phyloP scores from a whole-genome alignment of 257 asterid species.

The Solanum rostratum region DNA sequence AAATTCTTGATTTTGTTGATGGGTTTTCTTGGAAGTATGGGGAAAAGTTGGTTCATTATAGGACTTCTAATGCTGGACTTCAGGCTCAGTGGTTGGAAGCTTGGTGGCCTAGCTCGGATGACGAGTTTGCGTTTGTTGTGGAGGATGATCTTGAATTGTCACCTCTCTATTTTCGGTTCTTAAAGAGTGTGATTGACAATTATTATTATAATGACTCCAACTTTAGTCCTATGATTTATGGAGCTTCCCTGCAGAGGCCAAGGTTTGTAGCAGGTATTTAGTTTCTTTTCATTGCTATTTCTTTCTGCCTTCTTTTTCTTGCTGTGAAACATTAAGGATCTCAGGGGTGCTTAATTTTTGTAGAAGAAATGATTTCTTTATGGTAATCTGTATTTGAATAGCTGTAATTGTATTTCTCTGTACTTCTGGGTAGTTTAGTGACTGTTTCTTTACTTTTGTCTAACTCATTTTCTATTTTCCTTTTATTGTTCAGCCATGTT shows the following conservation, averaged over 20 bases:
- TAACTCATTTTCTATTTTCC: neutral
- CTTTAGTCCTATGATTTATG: constrained; percentile 57
- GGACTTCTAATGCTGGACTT: constrained; percentile 50
- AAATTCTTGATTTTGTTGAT: constrained; percentile 61
- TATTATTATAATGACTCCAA: constrained; percentile 54
- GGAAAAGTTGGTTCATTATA: constrained; percentile 45
- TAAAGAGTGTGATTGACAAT: constrained; percentile 48
- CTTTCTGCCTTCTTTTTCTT: neutral
- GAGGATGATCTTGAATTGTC: constrained; percentile 96
- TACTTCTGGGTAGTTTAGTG: neutral
- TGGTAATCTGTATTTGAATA: neutral
- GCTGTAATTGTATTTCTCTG: neutral
- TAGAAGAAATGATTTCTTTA: neutral
- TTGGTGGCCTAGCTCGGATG: constrained; percentile 64
- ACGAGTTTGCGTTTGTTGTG: constrained; percentile 78
- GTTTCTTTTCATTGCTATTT: neutral
- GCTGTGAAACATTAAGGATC: neutral
- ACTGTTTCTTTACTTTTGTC: neutral
- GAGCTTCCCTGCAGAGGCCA: constrained; percentile 80
- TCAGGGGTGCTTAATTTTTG: neutral
- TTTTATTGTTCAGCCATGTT: neutral
- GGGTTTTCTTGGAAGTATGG: constrained; percentile 69
- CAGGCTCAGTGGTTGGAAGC: constrained; percentile 70
- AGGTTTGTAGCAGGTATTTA: constrained; percentile 74
- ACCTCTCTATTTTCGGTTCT: constrained; percentile 71